Conservation (phyloP, 495 filamentous ascomycete species). For the Penicillium taxi region DNA sequence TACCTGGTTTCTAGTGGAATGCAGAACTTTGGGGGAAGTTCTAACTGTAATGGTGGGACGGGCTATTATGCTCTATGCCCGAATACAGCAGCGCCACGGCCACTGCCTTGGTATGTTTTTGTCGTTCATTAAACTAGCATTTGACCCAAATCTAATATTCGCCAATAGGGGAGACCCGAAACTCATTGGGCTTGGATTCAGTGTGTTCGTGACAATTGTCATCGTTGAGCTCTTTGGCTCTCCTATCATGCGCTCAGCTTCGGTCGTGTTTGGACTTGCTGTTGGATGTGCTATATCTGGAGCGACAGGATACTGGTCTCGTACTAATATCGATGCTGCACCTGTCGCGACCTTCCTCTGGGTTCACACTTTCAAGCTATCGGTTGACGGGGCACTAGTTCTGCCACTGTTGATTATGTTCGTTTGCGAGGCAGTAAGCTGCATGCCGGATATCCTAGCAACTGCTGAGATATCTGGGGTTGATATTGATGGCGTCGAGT, state of each 20-base stretch:
- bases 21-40: slow-evolving; percentile 71
- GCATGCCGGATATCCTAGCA: slow-evolving; percentile 76
- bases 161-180: slow-evolving; percentile 60
- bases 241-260: slow-evolving; percentile 60
- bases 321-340: slow-evolving; percentile 50
- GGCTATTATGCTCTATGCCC: slow-evolving; percentile 57
- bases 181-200: slow-evolving; percentile 75
- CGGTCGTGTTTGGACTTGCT: slow-evolving; percentile 67
- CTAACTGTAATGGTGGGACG: slow-evolving; percentile 47
- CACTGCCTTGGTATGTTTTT: slow-evolving; percentile 50
- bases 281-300: slow-evolving; percentile 75
- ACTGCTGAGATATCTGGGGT: slow-evolving; percentile 70
- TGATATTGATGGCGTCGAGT: slow-evolving; percentile 64
- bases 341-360: slow-evolving; percentile 77
- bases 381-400: slow-evolving; percentile 70
- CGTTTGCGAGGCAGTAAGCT: slow-evolving; percentile 60
- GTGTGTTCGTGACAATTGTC: slow-evolving; percentile 74
- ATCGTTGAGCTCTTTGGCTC: slow-evolving; percentile 69
- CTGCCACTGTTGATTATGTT: slow-evolving; percentile 58
- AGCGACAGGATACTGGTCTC: slow-evolving; percentile 69
- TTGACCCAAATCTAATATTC: not conserved
- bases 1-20: slow-evolving; percentile 67
- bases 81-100: slow-evolving; percentile 55
- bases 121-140: not conserved
- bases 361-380: slow-evolving; percentile 72